Evolutionary conservation across 2,329 filamentous ascomycete genomes (phyloP), one percentile per base, ranked within the genome.

Genomic region (Truncatella angustata): DNA sequence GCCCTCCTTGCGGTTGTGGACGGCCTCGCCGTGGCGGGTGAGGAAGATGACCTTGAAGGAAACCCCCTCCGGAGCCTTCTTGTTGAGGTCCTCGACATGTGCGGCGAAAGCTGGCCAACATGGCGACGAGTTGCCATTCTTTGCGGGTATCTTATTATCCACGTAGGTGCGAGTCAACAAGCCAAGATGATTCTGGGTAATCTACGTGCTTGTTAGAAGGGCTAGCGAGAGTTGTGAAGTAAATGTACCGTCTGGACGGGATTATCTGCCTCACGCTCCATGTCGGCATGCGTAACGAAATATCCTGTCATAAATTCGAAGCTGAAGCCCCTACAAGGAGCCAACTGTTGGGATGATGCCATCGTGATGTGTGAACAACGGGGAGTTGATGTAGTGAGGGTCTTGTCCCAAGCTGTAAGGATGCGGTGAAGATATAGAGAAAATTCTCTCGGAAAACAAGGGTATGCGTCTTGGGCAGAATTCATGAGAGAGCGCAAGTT

Each of bases 41-140:
- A 55, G 26, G 40, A 48, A 53, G 18, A 55, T 12, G 21, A 55
- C 40, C 42, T 55, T 55, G 53, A 53, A 55, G 12, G 46, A 32
- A 7, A 48, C 52, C 4, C 52, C 52, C 9, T 49, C 30, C 5
- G 44, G 12, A 12, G 49, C 49, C 11, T 46, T 24, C 11, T 21
- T 32, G 32, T 54, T 54, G 7, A 54, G 52, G 14, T 35, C 18
- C 28, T 49, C 24, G 16, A 54, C 44, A 32, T 51, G 44, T 3
- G 39, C 34, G 4, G 48, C 52, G 36, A 54, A 51, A 5, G 26
- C 24, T n/a, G 37, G 42, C 52, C 52, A 54, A 10, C 32, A 47
- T 16, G 28, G 23, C 16, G 24, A 18, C 1, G 18, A 23, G 44
- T 14, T 28, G n/a, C 11, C 40, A 12, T 14, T 9, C 30, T 32